Evolutionary conservation across 805 yeast species (phyloP), one percentile per base, ranked within the genome.

Genomic region (Candida endomychidarum): DNA sequence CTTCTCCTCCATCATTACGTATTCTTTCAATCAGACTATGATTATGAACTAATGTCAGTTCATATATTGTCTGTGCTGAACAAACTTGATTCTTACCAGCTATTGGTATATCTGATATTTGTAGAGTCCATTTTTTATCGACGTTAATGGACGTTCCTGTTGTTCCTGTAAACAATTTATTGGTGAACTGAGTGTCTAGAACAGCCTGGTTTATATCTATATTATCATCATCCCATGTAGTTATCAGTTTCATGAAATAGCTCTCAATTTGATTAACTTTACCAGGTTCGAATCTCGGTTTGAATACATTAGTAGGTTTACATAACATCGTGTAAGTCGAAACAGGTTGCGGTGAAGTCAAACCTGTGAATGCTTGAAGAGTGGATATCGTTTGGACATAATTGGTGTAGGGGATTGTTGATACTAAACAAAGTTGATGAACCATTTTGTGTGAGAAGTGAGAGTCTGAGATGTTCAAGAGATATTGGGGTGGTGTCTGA

Each of bases 41-140:
- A 41, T 75, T 70, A 48, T 73, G 72, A 3, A 67, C 71, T 9
- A 78, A 54, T 1, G 81, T 76, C 34, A 79, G 68, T 53, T 83
- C 88, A 45, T 82, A 70, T 9, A 86, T 72, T 12, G 86, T 75
- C 56, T 88, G 73, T 3, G 70, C 72, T 38, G 95, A 43, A 75
- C 78, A 17, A 72, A 74, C 40, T 75, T 81, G 57, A 75, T 74
- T 52, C 76, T 72, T 61, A 3, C 91, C 91, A 8, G 87, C 90
- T 5, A 81, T 77, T 2, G 93, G 93, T 9, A 86, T 81, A 59
- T 86, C 95, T 4, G 78, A 67, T 18, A 80, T 67, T 49, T 78
- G 84, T 6, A 85, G 52, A 1, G 81, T 72, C 91, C 90, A 85
- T 28, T 62, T 46, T 52, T 67, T 41, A 16, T 37, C 41, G 21